Evolutionary conservation across 495 filamentous ascomycete genomes (phyloP), one percentile per base, ranked within the genome.

Genomic region (Friedmanniomyces endolithicus): DNA sequence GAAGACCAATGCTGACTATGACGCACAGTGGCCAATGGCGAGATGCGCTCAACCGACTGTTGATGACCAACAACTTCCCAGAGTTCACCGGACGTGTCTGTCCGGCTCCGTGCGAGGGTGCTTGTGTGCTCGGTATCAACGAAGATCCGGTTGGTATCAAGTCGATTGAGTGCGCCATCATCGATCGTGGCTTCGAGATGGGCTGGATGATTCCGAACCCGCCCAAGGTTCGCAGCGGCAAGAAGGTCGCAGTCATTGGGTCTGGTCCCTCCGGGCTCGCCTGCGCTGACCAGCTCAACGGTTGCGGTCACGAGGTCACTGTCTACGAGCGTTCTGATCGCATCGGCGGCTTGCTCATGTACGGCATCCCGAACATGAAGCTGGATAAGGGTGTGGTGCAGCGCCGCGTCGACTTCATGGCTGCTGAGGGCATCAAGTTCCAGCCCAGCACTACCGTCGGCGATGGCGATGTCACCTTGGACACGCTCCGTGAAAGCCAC

Each of bases 291-390:
- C 92, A 97, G 69, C 80, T 99, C 27, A 99, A 99, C 80, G 85
- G 85, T 66, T 86, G 84, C 61, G 92, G 92, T 34, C 92, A 99
- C 70, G 74, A 56, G 17, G 88, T 97, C 52, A 96, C 88, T 16
- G 87, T 99, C 16, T 97, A 96, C 69, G 92, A 99, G 77, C 87
- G 92, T 39, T 81, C 92, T 58, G 92, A 99, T 68, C 87, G 92
- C 57, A 74, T 85, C 56, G 92, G 92, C 70, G 92, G 92, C 65
- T 75, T 99, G 57, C 83, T 99, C 63, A 99, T 99, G 92, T 84
- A 99, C 67, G 92, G 92, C 61, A 99, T 99, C 57, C 92, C 92
- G 46, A 99, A 99, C 78, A 99, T 99, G 92, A 99, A 99, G 77
- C 83, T 99, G 27, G 92, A 99, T 78, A 99, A 99, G 79, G 88